Percentiles rank a stretch among this genome's conserved stretches.
These are phyloP conservation scores for Venturia oleaginea DNA, from an alignment of 2,329 filamentous ascomycete genomes.

Conservation along the genomic window DNA sequence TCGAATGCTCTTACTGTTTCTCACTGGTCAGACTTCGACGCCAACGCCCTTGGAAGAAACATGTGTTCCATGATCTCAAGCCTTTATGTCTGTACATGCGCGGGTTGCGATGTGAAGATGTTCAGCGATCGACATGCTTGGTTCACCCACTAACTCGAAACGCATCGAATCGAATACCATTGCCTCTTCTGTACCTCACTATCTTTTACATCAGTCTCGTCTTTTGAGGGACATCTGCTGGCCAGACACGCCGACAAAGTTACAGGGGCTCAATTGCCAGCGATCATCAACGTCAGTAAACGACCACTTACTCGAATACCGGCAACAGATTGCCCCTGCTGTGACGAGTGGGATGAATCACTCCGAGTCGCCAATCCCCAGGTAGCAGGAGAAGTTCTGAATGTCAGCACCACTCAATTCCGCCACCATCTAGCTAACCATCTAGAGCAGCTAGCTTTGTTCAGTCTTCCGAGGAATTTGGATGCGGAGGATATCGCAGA, in stretches of 20 bases:
- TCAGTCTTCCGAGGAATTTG: conserved; percentile 14
- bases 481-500: background rate
- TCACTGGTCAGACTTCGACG: conserved; percentile 16
- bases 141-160: conserved; percentile 19
- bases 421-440: conserved; percentile 17
- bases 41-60: conserved; percentile 15
- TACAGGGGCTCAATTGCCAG: conserved; percentile 15
- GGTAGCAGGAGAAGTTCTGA: conserved; percentile 12
- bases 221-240: conserved; percentile 15
- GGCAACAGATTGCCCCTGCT: conserved; percentile 16
- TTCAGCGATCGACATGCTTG: conserved; percentile 18
- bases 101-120: conserved; percentile 19
- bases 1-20: conserved; percentile 22
- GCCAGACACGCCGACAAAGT: conserved; percentile 14
- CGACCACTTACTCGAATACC: conserved; percentile 11
- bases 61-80: conserved; percentile 7
- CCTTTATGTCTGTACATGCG: conserved; percentile 19
- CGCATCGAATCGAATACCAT: conserved; percentile 17
- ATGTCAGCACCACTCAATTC: conserved; percentile 16
- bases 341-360: conserved; percentile 14
- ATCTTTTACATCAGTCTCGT: conserved; percentile 9
- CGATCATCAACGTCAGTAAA: conserved; percentile 14
- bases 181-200: conserved; percentile 18
- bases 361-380: conserved; percentile 14
- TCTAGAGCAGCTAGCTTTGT: conserved; percentile 19